A percentile compares a stretch with the other conserved stretches of the same genome.
Conservation (phyloP, 2,329 filamentous ascomycete species). For the Phaeosphaeriaceae sp. region DNA sequence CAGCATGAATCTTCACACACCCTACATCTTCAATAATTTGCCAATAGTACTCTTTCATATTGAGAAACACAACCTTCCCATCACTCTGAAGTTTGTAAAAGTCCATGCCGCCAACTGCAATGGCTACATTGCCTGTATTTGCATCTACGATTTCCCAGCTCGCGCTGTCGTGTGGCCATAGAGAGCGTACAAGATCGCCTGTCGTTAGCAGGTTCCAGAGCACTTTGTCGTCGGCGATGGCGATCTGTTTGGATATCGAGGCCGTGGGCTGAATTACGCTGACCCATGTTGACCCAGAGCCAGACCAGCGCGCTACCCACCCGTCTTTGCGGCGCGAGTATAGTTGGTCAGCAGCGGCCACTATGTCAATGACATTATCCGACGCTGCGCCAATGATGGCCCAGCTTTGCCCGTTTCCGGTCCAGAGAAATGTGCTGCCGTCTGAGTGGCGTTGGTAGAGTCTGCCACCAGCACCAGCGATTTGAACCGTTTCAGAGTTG, state of each 20-base stretch:
- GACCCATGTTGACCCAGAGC: conserved; percentile 26
- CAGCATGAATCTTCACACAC: conserved; percentile 22
- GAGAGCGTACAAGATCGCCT: conserved; percentile 33
- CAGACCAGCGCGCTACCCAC: conserved; percentile 32
- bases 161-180: conserved; percentile 26
- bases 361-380: conserved; percentile 34
- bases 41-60: conserved; percentile 29
- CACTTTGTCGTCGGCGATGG: conserved; percentile 30
- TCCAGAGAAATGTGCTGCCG: conserved; percentile 33
- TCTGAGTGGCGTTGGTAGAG: conserved; percentile 38
- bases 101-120: conserved; percentile 34
- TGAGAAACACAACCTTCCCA: conserved; percentile 34
- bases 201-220: conserved; percentile 35
- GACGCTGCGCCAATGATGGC: conserved; percentile 26
- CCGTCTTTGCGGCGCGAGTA: conserved; percentile 39
- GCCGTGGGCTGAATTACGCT: conserved; percentile 30
- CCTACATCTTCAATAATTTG: conserved; percentile 25
- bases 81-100: conserved; percentile 39
- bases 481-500: conserved; percentile 36
- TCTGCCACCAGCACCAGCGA: conserved; percentile 28
- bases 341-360: conserved; percentile 32
- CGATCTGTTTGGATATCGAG: conserved; percentile 25
- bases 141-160: conserved; percentile 34
- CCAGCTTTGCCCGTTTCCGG: conserved; percentile 25
- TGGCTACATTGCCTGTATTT: conserved; percentile 27